Evolutionary conservation across 306 rosid genomes (phyloP), one percentile per base, ranked within the genome.

Genomic region (Cucurbita moschata): DNA sequence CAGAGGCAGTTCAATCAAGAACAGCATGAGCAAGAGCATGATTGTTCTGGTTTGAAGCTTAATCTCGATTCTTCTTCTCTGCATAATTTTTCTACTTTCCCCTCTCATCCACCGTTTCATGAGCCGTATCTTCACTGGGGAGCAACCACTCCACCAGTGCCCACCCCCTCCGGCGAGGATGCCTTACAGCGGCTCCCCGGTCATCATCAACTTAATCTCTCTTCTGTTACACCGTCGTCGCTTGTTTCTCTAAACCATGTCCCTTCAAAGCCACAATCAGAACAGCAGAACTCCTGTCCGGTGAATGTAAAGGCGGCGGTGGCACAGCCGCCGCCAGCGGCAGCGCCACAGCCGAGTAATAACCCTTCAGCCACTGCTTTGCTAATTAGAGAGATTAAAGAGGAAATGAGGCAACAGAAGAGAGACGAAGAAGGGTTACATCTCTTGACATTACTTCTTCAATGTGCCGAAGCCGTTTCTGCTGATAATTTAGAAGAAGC

Each of bases 401-500:
- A 89, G 64, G 99, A 94, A 82, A 77, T 86, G 60, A 74, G 80
- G 40, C 96, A 91, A 72, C 92, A 86, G 78, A 86, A 91, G 83
- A 82, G 86, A 71, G 96, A 94, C 64, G 99, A 91, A 52, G 92
- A 94, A 23, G 99, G 99, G 0, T 71, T 94, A 15, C 96, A 94
- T 72, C 96, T 94, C 16, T 82, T 94, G 18, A 94, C 97, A 18
- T 77, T 94, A 50, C 86, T 94, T 9, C 97, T 94, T 5, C 97
- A 94, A 77, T 91, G 97, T 79, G 99, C 99, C 4, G 99, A 94
- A 75, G 95, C 92, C 0, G 97, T 94, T 11, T 89, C 99, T 10
- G 90, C 96, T 0, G 99, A 94, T 66, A 89, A 89, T 72, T 83
- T 80, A 39, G 97, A 91, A 61, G 96, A 91, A 63, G 99, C 97